A percentile compares a stretch with the other conserved stretches of the same genome.
Evolutionary conservation across 176 grass and related monocot genomes (phyloP).

Genomic region (Olyra latifolia): DNA sequence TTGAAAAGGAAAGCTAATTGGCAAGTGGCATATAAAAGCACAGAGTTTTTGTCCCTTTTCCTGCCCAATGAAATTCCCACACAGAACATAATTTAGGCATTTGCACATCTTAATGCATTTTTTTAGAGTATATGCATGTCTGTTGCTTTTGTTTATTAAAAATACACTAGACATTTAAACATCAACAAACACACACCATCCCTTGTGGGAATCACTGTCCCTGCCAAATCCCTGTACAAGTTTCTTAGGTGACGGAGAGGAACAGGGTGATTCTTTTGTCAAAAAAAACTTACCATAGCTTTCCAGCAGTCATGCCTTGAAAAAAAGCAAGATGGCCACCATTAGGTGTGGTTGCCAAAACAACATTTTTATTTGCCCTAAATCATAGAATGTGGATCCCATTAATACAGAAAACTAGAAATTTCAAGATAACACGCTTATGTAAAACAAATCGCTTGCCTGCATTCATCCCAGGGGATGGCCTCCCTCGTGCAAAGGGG

Average conservation of each 20-base stretch:
- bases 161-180: slow-evolving; percentile 6
- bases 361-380: slow-evolving; percentile 83
- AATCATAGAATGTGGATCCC: slow-evolving; percentile 27
- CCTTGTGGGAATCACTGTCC: neutral
- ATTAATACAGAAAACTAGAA: slow-evolving; percentile 24
- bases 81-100: neutral
- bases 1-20: neutral
- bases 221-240: neutral
- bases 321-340: slow-evolving; percentile 92
- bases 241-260: neutral
- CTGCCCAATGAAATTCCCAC: neutral
- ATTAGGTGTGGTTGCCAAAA: slow-evolving; percentile 89
- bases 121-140: neutral
- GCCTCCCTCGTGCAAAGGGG: slow-evolving; percentile 93
- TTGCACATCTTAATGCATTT: slow-evolving; percentile 1
- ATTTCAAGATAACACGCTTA: slow-evolving; percentile 5
- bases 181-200: neutral
- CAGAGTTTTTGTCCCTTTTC: neutral
- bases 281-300: slow-evolving; percentile 63
- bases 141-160: neutral
- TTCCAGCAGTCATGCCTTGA: slow-evolving; percentile 74
- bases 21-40: neutral
- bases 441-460: slow-evolving; percentile 27
- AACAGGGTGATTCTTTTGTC: neutral
- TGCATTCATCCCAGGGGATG: slow-evolving; percentile 99